These are phyloP conservation scores for Polychytrium aggregatum DNA, from an alignment of 192 early-diverging fungal species.

Conservation along the genomic window DNA sequence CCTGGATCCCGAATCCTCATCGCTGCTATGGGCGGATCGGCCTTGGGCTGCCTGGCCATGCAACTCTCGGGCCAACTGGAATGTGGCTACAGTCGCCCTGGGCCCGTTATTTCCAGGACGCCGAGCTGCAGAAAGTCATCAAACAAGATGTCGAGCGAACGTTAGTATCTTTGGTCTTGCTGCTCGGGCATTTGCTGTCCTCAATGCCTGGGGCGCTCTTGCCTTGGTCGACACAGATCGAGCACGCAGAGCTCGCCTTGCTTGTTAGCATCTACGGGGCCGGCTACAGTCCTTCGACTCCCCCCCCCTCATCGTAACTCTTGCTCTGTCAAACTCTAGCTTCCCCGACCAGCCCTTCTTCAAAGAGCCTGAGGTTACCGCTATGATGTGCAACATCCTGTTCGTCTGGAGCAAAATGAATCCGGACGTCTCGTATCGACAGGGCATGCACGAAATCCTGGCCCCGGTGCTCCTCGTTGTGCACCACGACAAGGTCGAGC, in stretches of 20 bases:
- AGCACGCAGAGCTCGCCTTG: too few relatives aligned
- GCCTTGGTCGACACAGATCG: too few relatives aligned
- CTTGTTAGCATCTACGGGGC: too few relatives aligned
- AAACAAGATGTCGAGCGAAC: constrained; percentile 86
- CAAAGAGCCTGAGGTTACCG: constrained; percentile 48
- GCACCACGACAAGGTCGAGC: constrained; percentile 50
- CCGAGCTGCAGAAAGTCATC: constrained; percentile 73
- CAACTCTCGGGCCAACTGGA: too few relatives aligned
- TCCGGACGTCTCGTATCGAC: constrained; percentile 79
- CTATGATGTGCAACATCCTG: constrained; percentile 63
- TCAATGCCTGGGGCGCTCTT: too few relatives aligned
- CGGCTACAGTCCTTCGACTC: too few relatives aligned
- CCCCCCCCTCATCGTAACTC: too few relatives aligned
- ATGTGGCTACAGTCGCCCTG: constrained; percentile 94
- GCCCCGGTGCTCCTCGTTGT: constrained; percentile 74
- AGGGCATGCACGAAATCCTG: constrained; percentile 96
- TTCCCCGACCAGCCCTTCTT: constrained; percentile 87
- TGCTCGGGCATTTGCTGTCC: too few relatives aligned
- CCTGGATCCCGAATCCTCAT: too few relatives aligned
- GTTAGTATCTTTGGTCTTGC: constrained; percentile 23
- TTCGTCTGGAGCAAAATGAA: constrained; percentile 91
- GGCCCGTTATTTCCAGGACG: constrained; percentile 84
- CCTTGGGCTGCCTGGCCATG: too few relatives aligned
- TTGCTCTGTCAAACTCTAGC: constrained; percentile 24
- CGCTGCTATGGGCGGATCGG: too few relatives aligned